Percentiles rank a stretch among this genome's conserved stretches.
Conservation (phyloP, 345 rosid species). For the Corchorus capsularis region DNA sequence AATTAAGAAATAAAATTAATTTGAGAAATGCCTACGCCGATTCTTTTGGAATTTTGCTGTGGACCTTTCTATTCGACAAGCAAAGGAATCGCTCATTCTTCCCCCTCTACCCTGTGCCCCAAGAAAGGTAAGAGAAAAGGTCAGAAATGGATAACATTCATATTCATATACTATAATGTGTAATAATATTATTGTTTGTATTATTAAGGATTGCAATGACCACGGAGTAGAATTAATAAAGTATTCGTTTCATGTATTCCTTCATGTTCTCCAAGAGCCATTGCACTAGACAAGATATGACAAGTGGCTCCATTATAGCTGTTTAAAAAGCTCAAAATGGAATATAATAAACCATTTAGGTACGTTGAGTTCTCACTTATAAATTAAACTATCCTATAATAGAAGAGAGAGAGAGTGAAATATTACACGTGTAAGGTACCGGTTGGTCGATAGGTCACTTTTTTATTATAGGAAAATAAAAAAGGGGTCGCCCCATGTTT, state of each 20-base stretch:
- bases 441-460: background rate
- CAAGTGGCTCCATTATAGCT: slow-evolving; percentile 33
- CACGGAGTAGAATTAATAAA: background rate
- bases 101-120: background rate
- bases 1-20: no score
- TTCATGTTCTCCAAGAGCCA: slow-evolving; percentile 36
- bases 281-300: background rate
- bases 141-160: background rate
- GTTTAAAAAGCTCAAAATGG: slow-evolving; percentile 9
- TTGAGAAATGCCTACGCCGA: background rate
- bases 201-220: background rate
- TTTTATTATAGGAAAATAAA: background rate
- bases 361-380: slow-evolving; percentile 18
- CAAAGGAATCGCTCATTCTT: background rate
- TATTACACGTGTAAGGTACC: background rate
- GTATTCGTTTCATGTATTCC: slow-evolving; percentile 20
- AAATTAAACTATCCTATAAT: slow-evolving; percentile 25
- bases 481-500: slow-evolving; percentile 10
- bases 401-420: slow-evolving; percentile 37
- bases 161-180: no score
- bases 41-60: background rate
- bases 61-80: background rate
- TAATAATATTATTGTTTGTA: no score
- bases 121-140: background rate
- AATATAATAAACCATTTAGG: background rate